These are phyloP conservation scores for Apiospora phragmitis DNA, from an alignment of 2,329 filamentous ascomycete species.

Conservation along the genomic window DNA sequence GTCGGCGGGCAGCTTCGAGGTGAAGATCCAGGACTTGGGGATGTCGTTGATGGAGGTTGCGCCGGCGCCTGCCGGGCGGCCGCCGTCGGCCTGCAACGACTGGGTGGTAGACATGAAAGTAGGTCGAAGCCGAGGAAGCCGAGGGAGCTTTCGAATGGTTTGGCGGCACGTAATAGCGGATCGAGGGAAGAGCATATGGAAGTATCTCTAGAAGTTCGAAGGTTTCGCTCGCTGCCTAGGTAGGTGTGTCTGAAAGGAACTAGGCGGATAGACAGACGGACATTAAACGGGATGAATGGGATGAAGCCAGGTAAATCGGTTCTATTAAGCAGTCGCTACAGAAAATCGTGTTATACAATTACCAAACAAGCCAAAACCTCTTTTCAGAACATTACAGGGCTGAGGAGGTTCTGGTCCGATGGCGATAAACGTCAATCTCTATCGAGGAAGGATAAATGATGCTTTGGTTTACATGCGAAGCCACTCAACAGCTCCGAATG, in stretches of 20 bases:
- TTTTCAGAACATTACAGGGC: background rate
- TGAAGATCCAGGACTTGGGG: conserved; percentile 67
- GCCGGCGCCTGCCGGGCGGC: conserved; percentile 22
- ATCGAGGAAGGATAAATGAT: background rate
- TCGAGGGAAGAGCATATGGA: conserved; percentile 5
- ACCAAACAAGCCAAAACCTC: background rate
- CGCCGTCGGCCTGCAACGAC: conserved; percentile 25
- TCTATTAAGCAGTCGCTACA: background rate
- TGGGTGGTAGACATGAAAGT: conserved; percentile 34
- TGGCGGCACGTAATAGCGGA: background rate
- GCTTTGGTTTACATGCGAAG: background rate
- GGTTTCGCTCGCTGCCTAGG: background rate
- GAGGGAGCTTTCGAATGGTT: background rate
- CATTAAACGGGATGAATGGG: background rate
- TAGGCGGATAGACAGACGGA: background rate
- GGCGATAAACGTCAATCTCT: background rate
- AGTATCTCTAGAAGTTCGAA: background rate
- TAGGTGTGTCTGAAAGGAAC: background rate
- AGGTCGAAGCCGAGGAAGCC: conserved; percentile 25
- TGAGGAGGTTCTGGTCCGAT: background rate
- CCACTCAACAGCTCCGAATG: background rate
- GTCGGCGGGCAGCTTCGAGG: conserved; percentile 73
- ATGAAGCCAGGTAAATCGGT: background rate
- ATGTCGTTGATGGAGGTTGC: conserved; percentile 48
- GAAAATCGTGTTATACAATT: background rate